phyloP scores from a whole-genome alignment of 2,329 filamentous ascomycete species.

The Escovopsis sp. region DNA sequence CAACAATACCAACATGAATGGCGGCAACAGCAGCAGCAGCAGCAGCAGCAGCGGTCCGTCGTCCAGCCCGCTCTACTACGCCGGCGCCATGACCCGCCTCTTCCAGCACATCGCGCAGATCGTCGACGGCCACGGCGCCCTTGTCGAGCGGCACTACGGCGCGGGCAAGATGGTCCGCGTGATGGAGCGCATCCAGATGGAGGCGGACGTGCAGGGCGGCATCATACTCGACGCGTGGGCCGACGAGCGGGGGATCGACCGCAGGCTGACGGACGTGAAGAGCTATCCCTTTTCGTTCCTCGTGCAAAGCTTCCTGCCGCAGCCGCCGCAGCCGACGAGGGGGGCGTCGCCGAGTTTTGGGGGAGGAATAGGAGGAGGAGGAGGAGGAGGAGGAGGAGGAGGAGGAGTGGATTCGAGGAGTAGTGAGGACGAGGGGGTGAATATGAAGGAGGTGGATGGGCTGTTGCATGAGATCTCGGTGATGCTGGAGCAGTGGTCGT shows the following conservation, averaged over 20 bases:
- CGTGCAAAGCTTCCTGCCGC: slow-evolving; percentile 78
- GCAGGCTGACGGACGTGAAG: slow-evolving; percentile 85
- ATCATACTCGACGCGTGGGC: slow-evolving; percentile 93
- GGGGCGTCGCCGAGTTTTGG: slow-evolving; percentile 62
- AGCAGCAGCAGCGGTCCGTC: slow-evolving; percentile 34
- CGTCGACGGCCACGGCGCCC: slow-evolving; percentile 73
- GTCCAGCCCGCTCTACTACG: slow-evolving; percentile 64
- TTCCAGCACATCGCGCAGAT: slow-evolving; percentile 98
- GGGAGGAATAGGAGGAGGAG: slow-evolving; percentile 29
- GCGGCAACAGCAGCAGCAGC: no score
- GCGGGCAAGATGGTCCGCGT: slow-evolving; percentile 86
- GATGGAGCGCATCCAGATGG: slow-evolving; percentile 80
- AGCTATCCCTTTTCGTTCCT: slow-evolving; percentile 96
- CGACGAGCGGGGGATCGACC: slow-evolving; percentile 71
- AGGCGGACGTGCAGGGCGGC: slow-evolving; percentile 90
- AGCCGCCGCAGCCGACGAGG: slow-evolving; percentile 49
- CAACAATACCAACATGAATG: no score
- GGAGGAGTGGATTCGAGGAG: slow-evolving; percentile 31
- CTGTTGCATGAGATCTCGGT: slow-evolving; percentile 75
- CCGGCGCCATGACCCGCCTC: slow-evolving; percentile 72
- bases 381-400: slow-evolving; percentile 74
- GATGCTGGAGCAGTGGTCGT: slow-evolving; percentile 86
- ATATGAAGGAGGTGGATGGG: slow-evolving; percentile 91
- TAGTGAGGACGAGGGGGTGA: slow-evolving; percentile 82
- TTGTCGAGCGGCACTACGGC: slow-evolving; percentile 92